Conservation (phyloP, 176 grass and related monocot species). For the Avena insularis region DNA sequence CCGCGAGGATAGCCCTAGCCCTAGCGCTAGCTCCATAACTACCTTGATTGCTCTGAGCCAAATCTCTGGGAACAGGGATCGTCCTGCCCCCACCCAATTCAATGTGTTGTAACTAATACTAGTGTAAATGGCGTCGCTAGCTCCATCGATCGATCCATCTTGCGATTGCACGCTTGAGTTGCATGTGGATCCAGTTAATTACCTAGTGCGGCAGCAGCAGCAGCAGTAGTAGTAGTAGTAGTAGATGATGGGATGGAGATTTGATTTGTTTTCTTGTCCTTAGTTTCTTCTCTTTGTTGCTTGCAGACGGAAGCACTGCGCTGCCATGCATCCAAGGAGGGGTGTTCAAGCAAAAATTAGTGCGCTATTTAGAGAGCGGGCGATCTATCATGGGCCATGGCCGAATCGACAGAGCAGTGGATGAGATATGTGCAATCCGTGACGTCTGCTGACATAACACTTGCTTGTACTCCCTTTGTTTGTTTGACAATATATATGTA, state of each 20-base stretch:
- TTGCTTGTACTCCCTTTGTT: no score
- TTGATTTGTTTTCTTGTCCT: slow-evolving; percentile 16
- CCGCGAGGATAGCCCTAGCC: not conserved
- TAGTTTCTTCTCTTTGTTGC: not conserved
- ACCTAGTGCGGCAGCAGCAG: not conserved
- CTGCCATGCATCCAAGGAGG: not conserved
- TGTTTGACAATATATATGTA: no score
- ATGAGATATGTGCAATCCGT: no score
- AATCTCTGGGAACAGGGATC: slow-evolving; percentile 13
- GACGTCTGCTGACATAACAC: no score
- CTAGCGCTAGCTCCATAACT: not conserved
- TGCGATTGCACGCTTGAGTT: slow-evolving; percentile 2
- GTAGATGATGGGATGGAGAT: not conserved
- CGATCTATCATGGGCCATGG: no score
- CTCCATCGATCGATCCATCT: not conserved
- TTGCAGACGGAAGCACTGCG: not conserved
- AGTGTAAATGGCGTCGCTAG: not conserved
- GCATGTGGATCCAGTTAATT: slow-evolving; percentile 38
- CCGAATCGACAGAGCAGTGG: no score
- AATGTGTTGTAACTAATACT: not conserved
- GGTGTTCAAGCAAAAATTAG: no score
- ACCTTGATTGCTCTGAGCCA: not conserved
- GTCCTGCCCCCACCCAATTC: not conserved
- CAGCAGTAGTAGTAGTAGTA: not conserved
- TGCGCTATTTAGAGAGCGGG: no score